Evolutionary conservation across 2,329 filamentous ascomycete species (phyloP).

Genomic region (Claviceps spartinae): DNA sequence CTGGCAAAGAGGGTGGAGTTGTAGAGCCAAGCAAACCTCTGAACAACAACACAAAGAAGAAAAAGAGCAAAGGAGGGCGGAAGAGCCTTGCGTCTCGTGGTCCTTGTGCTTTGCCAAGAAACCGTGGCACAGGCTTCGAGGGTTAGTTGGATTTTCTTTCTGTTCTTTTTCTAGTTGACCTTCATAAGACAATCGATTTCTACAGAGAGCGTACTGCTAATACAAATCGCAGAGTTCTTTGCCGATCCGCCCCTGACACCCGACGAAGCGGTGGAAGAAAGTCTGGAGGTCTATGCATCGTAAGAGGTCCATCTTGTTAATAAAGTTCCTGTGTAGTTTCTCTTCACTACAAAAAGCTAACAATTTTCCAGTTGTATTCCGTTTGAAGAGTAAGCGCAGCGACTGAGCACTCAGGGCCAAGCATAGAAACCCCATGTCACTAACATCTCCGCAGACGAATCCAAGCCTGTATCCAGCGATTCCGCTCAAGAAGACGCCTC

Average conservation of each 20-base stretch:
- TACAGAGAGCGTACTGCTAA: neutral
- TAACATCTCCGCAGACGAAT: conserved; percentile 47
- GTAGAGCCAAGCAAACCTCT: neutral
- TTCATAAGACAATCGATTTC: no score
- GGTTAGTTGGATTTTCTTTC: conserved; percentile 29
- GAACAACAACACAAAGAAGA: conserved; percentile 9
- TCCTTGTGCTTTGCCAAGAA: conserved; percentile 27
- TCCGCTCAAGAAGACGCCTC: conserved; percentile 62
- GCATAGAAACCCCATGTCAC: neutral
- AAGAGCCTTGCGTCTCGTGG: conserved; percentile 17
- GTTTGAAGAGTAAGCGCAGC: conserved; percentile 38
- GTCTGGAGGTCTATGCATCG: conserved; percentile 49
- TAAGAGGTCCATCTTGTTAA: conserved; percentile 29
- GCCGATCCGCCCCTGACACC: conserved; percentile 69
- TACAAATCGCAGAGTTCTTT: conserved; percentile 44
- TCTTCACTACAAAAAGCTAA: neutral
- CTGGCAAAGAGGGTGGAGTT: neutral
- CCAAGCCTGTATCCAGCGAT: conserved; percentile 73
- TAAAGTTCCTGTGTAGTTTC: neutral
- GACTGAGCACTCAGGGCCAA: neutral
- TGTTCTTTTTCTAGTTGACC: neutral
- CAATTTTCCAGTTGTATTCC: conserved; percentile 16
- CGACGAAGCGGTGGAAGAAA: conserved; percentile 51
- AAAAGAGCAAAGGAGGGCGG: conserved; percentile 4
- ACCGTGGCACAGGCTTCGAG: conserved; percentile 54